A percentile compares a stretch with the other conserved stretches of the same genome.
Evolutionary conservation across 148 eudicot species (phyloP).

Genomic region (Dysphania ambrosioides): DNA sequence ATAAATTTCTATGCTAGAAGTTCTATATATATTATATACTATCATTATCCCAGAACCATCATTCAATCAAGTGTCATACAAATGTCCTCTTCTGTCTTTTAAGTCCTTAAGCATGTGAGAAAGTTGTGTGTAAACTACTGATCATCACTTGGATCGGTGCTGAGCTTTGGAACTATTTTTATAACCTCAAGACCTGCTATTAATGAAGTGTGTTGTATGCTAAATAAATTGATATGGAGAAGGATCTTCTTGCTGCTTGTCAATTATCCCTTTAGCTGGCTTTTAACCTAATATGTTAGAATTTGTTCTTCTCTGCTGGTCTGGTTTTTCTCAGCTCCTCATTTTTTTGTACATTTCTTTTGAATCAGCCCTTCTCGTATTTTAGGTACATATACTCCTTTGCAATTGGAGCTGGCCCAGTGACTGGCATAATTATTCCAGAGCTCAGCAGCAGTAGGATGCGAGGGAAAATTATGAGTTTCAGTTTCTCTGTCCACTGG

Average conservation of each 20-base stretch:
- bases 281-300: not conserved
- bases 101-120: not conserved
- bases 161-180: not conserved
- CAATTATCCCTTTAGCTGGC: not conserved
- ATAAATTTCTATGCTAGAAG: no score
- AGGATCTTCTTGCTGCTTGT: not conserved
- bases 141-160: not conserved
- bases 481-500: constrained; percentile 86
- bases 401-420: constrained; percentile 86
- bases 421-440: constrained; percentile 72
- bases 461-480: constrained; percentile 73
- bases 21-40: not conserved
- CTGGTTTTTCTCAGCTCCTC: not conserved
- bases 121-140: not conserved
- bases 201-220: not conserved
- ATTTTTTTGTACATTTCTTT: not conserved
- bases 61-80: not conserved
- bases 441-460: constrained; percentile 76
- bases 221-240: not conserved
- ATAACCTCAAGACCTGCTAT: not conserved
- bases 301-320: not conserved
- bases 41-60: not conserved
- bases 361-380: not conserved
- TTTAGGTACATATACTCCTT: constrained; percentile 57
- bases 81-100: not conserved